A percentile compares a stretch with the other conserved stretches of the same genome.
These are phyloP conservation scores for Aspergillus pseudotamarii DNA, from an alignment of 2,329 filamentous ascomycete genomes.

Conservation along the genomic window DNA sequence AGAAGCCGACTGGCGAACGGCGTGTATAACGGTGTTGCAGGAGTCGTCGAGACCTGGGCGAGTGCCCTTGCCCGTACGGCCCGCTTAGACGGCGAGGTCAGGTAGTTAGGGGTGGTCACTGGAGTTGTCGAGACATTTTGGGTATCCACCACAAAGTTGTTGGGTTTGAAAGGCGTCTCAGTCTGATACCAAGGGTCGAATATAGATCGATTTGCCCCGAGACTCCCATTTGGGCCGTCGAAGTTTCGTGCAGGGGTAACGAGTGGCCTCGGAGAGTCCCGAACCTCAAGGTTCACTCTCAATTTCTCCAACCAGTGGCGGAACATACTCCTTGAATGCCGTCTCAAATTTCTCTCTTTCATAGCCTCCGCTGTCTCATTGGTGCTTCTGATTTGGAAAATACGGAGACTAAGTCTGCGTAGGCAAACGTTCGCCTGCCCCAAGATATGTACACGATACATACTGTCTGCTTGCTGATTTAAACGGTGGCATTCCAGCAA, in stretches of 20 bases:
- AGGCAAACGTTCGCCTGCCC: constrained; percentile 51
- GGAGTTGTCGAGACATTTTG: constrained; percentile 39
- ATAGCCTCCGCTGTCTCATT: constrained; percentile 57
- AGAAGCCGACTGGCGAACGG: constrained; percentile 47
- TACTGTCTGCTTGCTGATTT: constrained; percentile 49
- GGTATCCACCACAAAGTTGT: constrained; percentile 36
- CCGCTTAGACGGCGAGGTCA: constrained; percentile 50
- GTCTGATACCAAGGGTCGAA: constrained; percentile 41
- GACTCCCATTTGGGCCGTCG: constrained; percentile 20
- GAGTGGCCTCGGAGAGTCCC: constrained; percentile 33
- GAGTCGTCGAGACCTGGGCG: constrained; percentile 48
- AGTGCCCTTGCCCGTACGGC: constrained; percentile 46
- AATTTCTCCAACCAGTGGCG: constrained; percentile 57
- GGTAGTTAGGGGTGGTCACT: constrained; percentile 44
- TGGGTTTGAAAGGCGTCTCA: constrained; percentile 42
- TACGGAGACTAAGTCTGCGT: constrained; percentile 60
- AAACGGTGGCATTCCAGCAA: constrained; percentile 37
- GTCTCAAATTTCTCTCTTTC: constrained; percentile 55
- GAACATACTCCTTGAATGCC: constrained; percentile 59
- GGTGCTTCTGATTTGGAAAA: constrained; percentile 57
- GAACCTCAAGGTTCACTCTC: constrained; percentile 31
- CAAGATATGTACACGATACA: constrained; percentile 52
- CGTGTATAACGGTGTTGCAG: constrained; percentile 46
- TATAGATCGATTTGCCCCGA: constrained; percentile 28
- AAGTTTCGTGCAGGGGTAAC: constrained; percentile 29